Percentiles rank a stretch among this genome's conserved stretches.
Evolutionary conservation across 225 moss, liverwort and hornwort species (phyloP).

Genomic region (Straminergon stramineum): DNA sequence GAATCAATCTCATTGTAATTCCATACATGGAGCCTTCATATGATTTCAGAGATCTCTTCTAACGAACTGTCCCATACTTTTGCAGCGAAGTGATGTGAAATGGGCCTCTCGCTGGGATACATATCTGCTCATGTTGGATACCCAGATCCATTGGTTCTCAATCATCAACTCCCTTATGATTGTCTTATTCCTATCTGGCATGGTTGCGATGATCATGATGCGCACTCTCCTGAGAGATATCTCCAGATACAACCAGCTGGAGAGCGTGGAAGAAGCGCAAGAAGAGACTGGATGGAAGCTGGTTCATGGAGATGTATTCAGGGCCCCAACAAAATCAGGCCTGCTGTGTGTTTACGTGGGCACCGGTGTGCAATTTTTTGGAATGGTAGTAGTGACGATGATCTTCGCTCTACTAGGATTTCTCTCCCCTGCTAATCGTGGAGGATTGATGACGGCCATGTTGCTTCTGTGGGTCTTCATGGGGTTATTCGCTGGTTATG

Average conservation of each 20-base stretch:
- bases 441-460: constrained; percentile 96
- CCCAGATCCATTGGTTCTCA: constrained; percentile 98
- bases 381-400: constrained; percentile 95
- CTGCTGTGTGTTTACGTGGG: constrained; percentile 89
- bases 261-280: constrained; percentile 90
- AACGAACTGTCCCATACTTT: neutral
- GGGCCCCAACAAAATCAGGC: constrained; percentile 67
- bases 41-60: neutral
- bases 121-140: constrained; percentile 86
- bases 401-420: constrained; percentile 86
- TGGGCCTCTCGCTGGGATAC: constrained; percentile 99
- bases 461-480: constrained; percentile 95
- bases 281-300: constrained; percentile 98
- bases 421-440: constrained; percentile 87
- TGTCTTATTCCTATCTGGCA: constrained; percentile 86
- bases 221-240: constrained; percentile 91
- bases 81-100: constrained; percentile 60
- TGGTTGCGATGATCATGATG: constrained; percentile 99
- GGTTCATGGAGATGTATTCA: constrained; percentile 91
- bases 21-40: neutral
- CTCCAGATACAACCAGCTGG: constrained; percentile 88
- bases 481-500: constrained; percentile 88
- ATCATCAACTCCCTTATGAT: constrained; percentile 99
- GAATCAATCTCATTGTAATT: neutral
- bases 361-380: constrained; percentile 93